Base-by-base conservation (phyloP, 371 early-diverging fungal genomes). In the Apophysomyces variabilis region DNA sequence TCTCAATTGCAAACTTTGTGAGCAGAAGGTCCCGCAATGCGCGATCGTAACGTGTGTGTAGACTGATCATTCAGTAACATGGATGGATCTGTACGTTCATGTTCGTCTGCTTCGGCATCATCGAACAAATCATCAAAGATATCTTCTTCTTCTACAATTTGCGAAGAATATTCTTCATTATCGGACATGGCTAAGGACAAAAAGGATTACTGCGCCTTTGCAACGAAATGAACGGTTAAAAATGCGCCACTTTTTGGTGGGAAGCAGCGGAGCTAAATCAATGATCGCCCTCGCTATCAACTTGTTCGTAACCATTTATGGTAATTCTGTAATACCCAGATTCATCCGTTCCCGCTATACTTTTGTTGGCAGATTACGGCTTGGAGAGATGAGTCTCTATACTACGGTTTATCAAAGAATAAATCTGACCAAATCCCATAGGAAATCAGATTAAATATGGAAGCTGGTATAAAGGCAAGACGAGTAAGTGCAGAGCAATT, bases 21-120 rank as follows among this genome's bases (percentile, higher is more conserved):
- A 4, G 68, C 43, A 4, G 78, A 76, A 32, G 78, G 77, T 8
- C 83, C 83, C 36, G 78, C 80, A 38, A 83, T 56, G 14, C 77
- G 71, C 16, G 39, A 66, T 13, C 70, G 66, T 16, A 83, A 66
- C 1, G 83, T 72, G 4, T 64, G 58, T 21, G 63, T 58, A 14
- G 21, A 8, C 44, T 50, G 39, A 57, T 39, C 39, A 57, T 16
- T 18, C 45, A 12, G 43, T 44, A 37, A 56, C 60, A 44, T 65
- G 13, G 45, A 43, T 9, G 13, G 38, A 54, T 58, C 12, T 11
- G 64, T 8, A 26, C 43, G 41, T 54, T 43, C 38, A 14, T 56
- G 9, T n/a, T 50, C 54, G 16, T 36, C 36, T 38, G 16, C 18
- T 14, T 62, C 62, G n/a, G 61, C 43, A 8, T 58, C 65, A 32